Base-by-base conservation (phyloP, 2,329 filamentous ascomycete species). In the Talaromyces sp. region DNA sequence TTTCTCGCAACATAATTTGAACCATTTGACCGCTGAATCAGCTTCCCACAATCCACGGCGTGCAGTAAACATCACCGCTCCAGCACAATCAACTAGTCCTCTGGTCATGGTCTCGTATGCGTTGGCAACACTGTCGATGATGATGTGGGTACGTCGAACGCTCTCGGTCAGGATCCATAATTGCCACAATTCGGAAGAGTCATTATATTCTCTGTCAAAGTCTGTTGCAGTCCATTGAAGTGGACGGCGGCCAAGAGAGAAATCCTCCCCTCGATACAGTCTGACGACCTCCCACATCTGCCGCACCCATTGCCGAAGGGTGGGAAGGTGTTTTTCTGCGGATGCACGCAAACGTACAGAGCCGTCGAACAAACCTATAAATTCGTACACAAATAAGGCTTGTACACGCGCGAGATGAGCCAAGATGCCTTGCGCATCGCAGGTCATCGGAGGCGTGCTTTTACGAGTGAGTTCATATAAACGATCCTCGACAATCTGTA, bases 131-230 rank as follows among this genome's bases (percentile, higher is more conserved):
- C 35, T 59, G 5, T 59, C 56, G 37, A 59, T 27, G 19, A 59
- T 41, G 11, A 63, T 58, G 45, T 58, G 54, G 6, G 62, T 58
- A 31, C 62, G 52, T 10, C 62, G 52, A 13, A 63, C 62, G 14
- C 62, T 63, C 27, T 63, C 62, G 19, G 52, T 43, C 33, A 63
- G 45, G 35, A 63, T 31, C 62, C 62, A 63, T 63, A 47, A 16
- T 13, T 47, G 54, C 62, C 62, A 63, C 16, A 59, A 41, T 39
- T 59, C 56, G 1, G 56, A 59, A 39, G 56, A 59, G 7, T 27
- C 39, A n/a, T 59, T 35, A 41, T 59, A 59, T 27, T 59, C 56
- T 41, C 22, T 43, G 37, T 39, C 56, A 16, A 43, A 43, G n/a
- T 59, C 19, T 3, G 35, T 27, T 24, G 56, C 24, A 14, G 56